Conservation (phyloP, 495 filamentous ascomycete species). For the Aspergillus bridgeri region DNA sequence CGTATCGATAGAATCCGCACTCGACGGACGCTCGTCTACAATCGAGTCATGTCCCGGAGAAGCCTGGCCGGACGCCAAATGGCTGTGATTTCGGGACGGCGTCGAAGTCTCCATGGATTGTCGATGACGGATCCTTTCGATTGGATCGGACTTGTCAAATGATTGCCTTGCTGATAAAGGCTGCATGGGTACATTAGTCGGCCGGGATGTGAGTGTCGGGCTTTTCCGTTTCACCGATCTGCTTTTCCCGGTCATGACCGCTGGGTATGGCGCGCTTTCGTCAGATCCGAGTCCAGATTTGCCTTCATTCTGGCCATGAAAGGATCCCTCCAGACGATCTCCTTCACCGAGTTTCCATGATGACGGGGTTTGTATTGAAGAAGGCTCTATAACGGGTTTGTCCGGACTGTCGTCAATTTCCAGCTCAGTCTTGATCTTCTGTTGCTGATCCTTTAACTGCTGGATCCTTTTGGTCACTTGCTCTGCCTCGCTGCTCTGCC, state of each 20-base stretch:
- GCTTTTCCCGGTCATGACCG: conserved; percentile 52
- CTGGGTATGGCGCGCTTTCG: conserved; percentile 68
- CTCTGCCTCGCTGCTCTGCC: conserved; percentile 37
- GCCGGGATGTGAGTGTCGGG: conserved; percentile 43
- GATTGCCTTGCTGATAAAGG: conserved; percentile 33
- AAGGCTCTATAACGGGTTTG: conserved; percentile 28
- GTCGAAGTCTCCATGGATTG: conserved; percentile 37
- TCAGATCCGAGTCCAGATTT: conserved; percentile 31
- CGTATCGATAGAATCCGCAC: conserved; percentile 82
- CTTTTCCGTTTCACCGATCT: conserved; percentile 49
- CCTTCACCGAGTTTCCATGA: conserved; percentile 25
- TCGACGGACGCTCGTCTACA: conserved; percentile 58
- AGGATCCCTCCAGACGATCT: conserved; percentile 9
- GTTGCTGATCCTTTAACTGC: conserved; percentile 50
- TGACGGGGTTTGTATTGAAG: conserved; percentile 23
- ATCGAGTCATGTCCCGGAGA: conserved; percentile 29
- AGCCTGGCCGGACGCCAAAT: conserved; percentile 35
- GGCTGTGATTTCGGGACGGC: conserved; percentile 38
- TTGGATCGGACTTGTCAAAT: conserved; percentile 33
- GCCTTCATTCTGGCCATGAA: not conserved
- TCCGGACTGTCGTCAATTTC: conserved; percentile 34
- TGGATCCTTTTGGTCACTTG: conserved; percentile 49
- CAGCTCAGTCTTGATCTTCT: conserved; percentile 41
- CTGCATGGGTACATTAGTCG: conserved; percentile 39
- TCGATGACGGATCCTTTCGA: conserved; percentile 33